A percentile compares a stretch with the other conserved stretches of the same genome.
Evolutionary conservation across 805 yeast species (phyloP).

Genomic region (Ogataea philodendri): DNA sequence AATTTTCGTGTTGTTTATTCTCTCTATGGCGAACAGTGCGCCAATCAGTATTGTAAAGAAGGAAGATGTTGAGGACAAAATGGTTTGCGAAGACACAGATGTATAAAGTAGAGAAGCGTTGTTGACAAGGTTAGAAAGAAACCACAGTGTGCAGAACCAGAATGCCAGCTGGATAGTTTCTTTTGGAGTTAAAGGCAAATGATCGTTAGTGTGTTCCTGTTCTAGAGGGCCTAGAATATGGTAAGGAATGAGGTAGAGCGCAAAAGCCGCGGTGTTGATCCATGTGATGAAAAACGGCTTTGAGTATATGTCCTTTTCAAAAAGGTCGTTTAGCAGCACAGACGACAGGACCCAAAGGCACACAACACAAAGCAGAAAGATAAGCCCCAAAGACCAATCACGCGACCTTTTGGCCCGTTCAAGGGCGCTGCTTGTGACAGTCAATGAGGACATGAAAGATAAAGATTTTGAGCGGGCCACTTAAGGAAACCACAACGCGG

Average conservation of each 20-base stretch:
- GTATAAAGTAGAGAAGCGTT: constrained; percentile 87
- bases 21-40: constrained; percentile 66
- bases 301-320: constrained; percentile 62
- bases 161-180: constrained; percentile 76
- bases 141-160: constrained; percentile 89
- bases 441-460: constrained; percentile 4
- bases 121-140: constrained; percentile 80
- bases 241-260: constrained; percentile 71
- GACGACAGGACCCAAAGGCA: constrained; percentile 90
- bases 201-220: background rate
- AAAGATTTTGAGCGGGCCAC: constrained; percentile 9
- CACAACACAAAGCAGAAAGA: constrained; percentile 72
- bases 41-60: constrained; percentile 90
- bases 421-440: constrained; percentile 11
- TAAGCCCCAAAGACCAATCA: constrained; percentile 76
- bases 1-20: constrained; percentile 60
- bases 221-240: constrained; percentile 14
- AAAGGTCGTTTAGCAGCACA: constrained; percentile 74
- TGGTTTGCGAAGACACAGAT: constrained; percentile 91
- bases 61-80: constrained; percentile 86
- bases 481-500: constrained; percentile 3
- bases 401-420: constrained; percentile 18
- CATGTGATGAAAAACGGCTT: constrained; percentile 94
- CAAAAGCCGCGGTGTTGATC: constrained; percentile 82
- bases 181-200: constrained; percentile 36